A percentile compares a stretch with the other conserved stretches of the same genome.
Evolutionary conservation across 805 yeast genomes (phyloP).

Genomic region (Suhomyces prunicola): DNA sequence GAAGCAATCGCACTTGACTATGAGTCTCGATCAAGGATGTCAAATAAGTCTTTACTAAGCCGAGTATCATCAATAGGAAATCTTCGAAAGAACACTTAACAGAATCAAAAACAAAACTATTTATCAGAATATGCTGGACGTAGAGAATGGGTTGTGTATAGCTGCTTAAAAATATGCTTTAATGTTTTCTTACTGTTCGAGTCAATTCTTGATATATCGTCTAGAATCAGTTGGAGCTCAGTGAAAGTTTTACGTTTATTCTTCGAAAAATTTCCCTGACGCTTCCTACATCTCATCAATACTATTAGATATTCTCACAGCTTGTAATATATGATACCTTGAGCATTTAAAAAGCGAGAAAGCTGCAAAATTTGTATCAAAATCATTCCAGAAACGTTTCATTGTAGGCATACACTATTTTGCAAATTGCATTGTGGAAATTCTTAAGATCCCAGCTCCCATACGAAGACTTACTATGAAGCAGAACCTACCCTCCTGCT

Average conservation of each 20-base stretch:
- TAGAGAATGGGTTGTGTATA: not conserved
- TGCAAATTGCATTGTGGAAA: not conserved
- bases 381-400: too few relatives aligned
- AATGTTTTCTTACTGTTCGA: not conserved
- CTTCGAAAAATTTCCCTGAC: too few relatives aligned
- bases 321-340: not conserved
- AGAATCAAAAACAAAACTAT: not conserved
- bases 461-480: not conserved
- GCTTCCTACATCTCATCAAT: too few relatives aligned
- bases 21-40: conserved; percentile 22
- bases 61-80: not conserved
- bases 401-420: too few relatives aligned
- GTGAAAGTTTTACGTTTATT: too few relatives aligned
- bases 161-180: not conserved
- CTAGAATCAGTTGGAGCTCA: too few relatives aligned
- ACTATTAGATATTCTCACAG: too few relatives aligned
- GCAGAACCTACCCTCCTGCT: not conserved
- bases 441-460: not conserved
- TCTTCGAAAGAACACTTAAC: not conserved
- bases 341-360: not conserved
- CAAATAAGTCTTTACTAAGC: not conserved
- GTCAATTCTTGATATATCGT: not conserved
- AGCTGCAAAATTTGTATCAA: not conserved
- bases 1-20: conserved; percentile 29
- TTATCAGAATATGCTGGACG: not conserved